Evolutionary conservation across 2,329 filamentous ascomycete genomes (phyloP), one percentile per base, ranked within the genome.

Genomic region (Fusarium verrucosum): DNA sequence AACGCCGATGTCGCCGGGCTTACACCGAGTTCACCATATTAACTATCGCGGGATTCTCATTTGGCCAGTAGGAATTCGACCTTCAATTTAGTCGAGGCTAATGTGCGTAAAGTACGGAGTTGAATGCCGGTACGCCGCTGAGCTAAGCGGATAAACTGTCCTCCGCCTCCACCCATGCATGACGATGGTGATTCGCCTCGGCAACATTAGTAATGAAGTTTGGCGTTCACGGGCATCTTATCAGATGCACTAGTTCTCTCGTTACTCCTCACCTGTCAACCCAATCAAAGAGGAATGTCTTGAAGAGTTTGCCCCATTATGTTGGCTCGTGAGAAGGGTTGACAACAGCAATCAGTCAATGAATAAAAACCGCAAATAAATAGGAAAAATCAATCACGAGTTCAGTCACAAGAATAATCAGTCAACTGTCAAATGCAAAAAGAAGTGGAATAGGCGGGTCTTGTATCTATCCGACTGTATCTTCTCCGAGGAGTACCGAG

Each of bases 401-500:
- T 22, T 40, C 1, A 33, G 22, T 30, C 28, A 36, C 35, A 22
- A 33, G 19, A 16, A 26, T 16, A 38, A 19, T 45, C 44, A 35
- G 38, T 33, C 17, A 49, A 28, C 33, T 41, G 25, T 30, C 32
- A 58, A 45, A 36, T 37, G 10, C 10, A 30, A 38, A 30, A 35
- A 41, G 40, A 51, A 58, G 54, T 47, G 52, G 45, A 35, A 19
- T 19, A 10, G 26, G 59, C 41, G 64, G 64, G 60, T 43, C 64
- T 52, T 47, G 32, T 41, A 67, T 50, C 26, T 64, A 67, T 50
- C 26, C 62, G 32, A 36, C 17, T 54, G 13, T 42, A 37, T 57
- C 63, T 72, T 70, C 70, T 72, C 69, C 69, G 69, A 72, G 69
- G 69, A 72, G 68, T 26, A 57, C 70, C 70, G 70, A 72, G 70